These are phyloP conservation scores for Agapanthus africanus DNA, from an alignment of 106 monocot species.

Conservation along the genomic window DNA sequence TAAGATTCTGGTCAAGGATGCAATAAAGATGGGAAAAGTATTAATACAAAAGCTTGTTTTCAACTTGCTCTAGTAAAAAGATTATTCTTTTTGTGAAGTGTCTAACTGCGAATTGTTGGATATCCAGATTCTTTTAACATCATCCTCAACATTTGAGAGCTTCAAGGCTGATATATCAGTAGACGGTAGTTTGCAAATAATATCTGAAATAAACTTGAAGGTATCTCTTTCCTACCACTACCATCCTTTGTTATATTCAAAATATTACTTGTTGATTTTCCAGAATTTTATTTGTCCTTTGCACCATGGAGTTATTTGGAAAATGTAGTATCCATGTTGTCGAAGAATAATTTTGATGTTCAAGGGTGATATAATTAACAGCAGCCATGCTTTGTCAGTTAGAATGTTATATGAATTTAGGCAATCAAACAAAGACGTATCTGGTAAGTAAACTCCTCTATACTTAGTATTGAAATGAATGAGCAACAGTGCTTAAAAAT, in stretches of 20 bases:
- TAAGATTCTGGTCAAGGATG: constrained; percentile 62
- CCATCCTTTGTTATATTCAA: neutral
- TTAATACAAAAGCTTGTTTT: neutral
- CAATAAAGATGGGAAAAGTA: constrained; percentile 61
- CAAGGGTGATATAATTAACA: neutral
- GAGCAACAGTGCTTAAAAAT: no score
- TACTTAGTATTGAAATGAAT: no score
- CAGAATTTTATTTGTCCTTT: neutral
- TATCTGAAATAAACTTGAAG: constrained; percentile 82
- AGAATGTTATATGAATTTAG: neutral
- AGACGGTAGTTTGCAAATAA: constrained; percentile 35
- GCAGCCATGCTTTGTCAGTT: neutral
- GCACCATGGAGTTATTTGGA: neutral
- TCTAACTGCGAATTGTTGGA: neutral
- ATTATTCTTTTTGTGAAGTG: neutral
- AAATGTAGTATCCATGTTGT: neutral
- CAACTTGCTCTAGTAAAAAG: neutral
- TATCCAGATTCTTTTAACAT: constrained; percentile 48
- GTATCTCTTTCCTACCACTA: constrained; percentile 14
- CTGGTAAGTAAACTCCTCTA: neutral
- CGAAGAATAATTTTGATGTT: neutral
- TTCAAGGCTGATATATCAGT: constrained; percentile 38
- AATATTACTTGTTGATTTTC: neutral
- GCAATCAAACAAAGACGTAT: neutral
- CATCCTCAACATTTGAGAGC: constrained; percentile 45